Conservation (phyloP, 1,284 basidiomycete species). For the Naganishia cerealis region DNA sequence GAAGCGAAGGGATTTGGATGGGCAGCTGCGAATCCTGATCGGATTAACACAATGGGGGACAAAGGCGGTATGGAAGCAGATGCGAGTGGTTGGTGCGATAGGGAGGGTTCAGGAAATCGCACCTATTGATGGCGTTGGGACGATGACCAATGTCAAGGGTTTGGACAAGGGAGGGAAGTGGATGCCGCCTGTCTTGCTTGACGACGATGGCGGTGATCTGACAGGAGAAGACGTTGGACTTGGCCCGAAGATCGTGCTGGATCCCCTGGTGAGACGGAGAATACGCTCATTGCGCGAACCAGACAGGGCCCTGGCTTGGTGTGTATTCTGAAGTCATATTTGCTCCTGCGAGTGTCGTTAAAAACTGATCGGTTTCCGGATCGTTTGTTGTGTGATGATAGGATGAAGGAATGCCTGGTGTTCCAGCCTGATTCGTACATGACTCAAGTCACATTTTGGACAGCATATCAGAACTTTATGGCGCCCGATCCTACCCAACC, state of each 20-base stretch:
- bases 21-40: constrained; percentile 27
- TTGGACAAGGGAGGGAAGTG: constrained; percentile 18
- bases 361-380: not conserved
- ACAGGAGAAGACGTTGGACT: constrained; percentile 32
- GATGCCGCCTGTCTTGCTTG: constrained; percentile 13
- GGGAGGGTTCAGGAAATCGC: constrained; percentile 22
- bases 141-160: constrained; percentile 26
- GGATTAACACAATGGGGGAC: constrained; percentile 28
- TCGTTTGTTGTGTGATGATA: not conserved
- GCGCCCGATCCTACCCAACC: constrained; percentile 1
- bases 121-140: constrained; percentile 19
- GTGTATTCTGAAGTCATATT: not conserved
- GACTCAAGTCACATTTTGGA: constrained; percentile 36
- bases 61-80: constrained; percentile 12
- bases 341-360: not conserved
- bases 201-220: constrained; percentile 32
- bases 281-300: constrained; percentile 31
- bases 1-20: constrained; percentile 18
- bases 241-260: constrained; percentile 32
- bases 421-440: constrained; percentile 33
- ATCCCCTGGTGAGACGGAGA: constrained; percentile 26
- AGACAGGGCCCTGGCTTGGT: constrained; percentile 30
- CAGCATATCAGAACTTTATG: constrained; percentile 30
- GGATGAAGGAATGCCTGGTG: constrained; percentile 33
- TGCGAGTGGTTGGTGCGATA: constrained; percentile 14